These are phyloP conservation scores for Bisporella sp. DNA, from an alignment of 2,329 filamentous ascomycete species.

Conservation along the genomic window DNA sequence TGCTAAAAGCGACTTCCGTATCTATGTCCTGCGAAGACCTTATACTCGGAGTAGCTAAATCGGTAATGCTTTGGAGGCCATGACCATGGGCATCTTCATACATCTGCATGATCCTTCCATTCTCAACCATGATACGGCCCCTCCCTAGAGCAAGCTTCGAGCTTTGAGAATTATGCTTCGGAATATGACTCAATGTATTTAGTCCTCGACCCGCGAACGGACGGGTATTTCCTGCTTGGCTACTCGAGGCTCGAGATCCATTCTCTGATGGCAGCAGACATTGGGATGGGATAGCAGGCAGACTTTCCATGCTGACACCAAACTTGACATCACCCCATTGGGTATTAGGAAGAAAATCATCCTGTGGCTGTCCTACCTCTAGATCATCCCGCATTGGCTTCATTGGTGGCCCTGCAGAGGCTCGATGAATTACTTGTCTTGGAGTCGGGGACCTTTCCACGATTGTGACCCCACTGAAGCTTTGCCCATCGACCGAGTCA, in stretches of 20 bases:
- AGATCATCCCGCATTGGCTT: not conserved
- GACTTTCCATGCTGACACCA: slow-evolving; percentile 14
- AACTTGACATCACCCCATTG: slow-evolving; percentile 21
- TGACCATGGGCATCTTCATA: slow-evolving; percentile 22
- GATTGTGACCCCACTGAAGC: slow-evolving; percentile 6
- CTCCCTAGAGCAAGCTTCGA: slow-evolving; percentile 1
- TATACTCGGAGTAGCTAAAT: slow-evolving; percentile 21
- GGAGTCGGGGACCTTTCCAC: slow-evolving; percentile 1
- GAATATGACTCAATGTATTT: slow-evolving; percentile 19
- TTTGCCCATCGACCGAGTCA: slow-evolving; percentile 10
- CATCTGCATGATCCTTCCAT: slow-evolving; percentile 15
- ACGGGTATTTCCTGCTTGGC: slow-evolving; percentile 17
- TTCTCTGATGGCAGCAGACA: slow-evolving; percentile 28
- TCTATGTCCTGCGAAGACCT: slow-evolving; percentile 14
- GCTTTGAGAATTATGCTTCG: slow-evolving; percentile 9
- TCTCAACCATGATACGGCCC: not conserved
- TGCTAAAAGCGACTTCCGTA: slow-evolving; percentile 8
- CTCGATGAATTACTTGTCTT: not conserved
- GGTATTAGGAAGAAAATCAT: slow-evolving; percentile 18
- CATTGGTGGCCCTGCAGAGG: not conserved
- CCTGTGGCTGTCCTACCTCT: slow-evolving; percentile 3
- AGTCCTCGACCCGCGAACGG: slow-evolving; percentile 24
- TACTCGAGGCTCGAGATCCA: slow-evolving; percentile 21
- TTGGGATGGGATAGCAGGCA: slow-evolving; percentile 29
- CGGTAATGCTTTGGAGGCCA: slow-evolving; percentile 22